Base-by-base conservation (phyloP, 257 asterid genomes). In the Nicotiana obtusifolia region DNA sequence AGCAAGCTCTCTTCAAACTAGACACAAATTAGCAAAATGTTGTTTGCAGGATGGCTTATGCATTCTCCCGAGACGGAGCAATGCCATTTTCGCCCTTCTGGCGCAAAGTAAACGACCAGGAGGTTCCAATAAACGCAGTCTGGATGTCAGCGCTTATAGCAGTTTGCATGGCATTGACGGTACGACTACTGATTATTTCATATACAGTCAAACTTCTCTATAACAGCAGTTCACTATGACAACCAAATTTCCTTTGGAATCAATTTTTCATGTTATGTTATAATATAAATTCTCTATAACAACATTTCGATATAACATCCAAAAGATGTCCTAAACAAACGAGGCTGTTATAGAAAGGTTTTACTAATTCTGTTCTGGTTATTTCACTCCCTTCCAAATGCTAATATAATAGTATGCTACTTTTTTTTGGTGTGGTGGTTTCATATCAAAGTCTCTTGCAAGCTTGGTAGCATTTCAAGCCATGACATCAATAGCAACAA, bases 111-210 rank as follows among this genome's bases (percentile, higher is more conserved):
- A 93, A 96, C 88, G 79, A 85, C 80, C 92, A 94, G 2, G 99
- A 96, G 59, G 97, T 96, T 77, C 99, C 98, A 41, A 47, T 93
- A 68, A 86, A 94, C 68, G 97, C 99, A 22, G 98, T 96, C 81
- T 94, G 99, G 98, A 76, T 88, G 1, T 96, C 98, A 7, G 94
- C 93, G 49, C 37, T 90, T 52, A 81, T 96, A 78, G 97, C 99
- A 10, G 94, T 96, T 92, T 96, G 98, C 92, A 94, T 94, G 98
- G 99, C 98, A 0, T 83, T 96, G 77, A 94, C 99, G 90, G 98
- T 95, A 93, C 26, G 83, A 41, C 13, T 41, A 11, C 13, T 41
- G 13, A 41, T 9, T 9, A 9, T 41, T 8, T 41, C 49, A 41
- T 41, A 9, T 41, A 41, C 49, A 41, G 3, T 41, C 13, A 41